Conservation (phyloP, 2,329 filamentous ascomycete species). For the Huntiella omanensis region DNA sequence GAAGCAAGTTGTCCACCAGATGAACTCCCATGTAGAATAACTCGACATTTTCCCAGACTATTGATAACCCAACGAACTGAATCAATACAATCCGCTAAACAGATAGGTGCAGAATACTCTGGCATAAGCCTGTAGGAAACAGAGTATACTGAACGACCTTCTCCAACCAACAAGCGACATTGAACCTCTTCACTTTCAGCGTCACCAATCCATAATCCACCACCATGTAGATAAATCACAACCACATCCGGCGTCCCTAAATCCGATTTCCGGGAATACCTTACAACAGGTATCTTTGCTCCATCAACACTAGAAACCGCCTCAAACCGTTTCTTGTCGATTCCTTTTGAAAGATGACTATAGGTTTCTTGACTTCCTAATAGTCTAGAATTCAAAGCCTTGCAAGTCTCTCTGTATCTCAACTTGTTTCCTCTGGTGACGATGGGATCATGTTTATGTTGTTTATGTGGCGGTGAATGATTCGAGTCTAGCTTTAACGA, state of each 20-base stretch:
- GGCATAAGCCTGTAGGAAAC: constrained; percentile 29
- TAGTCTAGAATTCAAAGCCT: too few relatives aligned
- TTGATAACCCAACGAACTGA: constrained; percentile 16
- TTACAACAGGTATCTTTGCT: constrained; percentile 20
- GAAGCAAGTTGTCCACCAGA: constrained; percentile 30
- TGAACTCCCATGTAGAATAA: constrained; percentile 26
- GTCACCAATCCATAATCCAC: constrained; percentile 27
- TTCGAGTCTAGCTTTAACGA: too few relatives aligned
- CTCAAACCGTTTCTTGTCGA: too few relatives aligned
- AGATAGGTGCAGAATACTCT: constrained; percentile 20
- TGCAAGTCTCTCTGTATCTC: too few relatives aligned
- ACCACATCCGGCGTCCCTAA: constrained; percentile 13
- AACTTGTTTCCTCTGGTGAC: too few relatives aligned
- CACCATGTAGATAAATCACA: constrained; percentile 30
- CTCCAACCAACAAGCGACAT: constrained; percentile 21
- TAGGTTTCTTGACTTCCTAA: constrained; percentile 14
- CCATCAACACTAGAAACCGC: constrained; percentile 18
- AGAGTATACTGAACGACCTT: constrained; percentile 22
- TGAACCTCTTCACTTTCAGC: constrained; percentile 30
- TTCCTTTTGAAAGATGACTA: constrained; percentile 19
- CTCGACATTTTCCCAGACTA: constrained; percentile 1
- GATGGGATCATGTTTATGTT: too few relatives aligned
- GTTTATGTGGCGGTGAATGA: too few relatives aligned
- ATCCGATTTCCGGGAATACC: constrained; percentile 15
- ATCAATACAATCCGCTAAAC: constrained; percentile 24